A percentile compares a stretch with the other conserved stretches of the same genome.
Evolutionary conservation across 768 basidiomycete genomes (phyloP).

Genomic region (Pleurotus platypus): DNA sequence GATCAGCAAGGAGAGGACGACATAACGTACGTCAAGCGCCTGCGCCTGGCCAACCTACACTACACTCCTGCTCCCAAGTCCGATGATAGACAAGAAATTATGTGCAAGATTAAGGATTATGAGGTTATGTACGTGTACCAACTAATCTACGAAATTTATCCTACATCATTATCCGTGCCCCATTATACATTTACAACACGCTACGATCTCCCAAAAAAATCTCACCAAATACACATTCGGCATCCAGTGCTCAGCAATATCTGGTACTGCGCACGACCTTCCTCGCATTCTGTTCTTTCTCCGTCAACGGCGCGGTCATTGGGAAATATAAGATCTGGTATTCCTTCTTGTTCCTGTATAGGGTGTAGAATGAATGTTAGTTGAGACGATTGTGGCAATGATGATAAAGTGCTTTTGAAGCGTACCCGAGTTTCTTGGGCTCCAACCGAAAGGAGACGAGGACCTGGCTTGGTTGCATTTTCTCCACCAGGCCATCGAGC

Average conservation of each 20-base stretch:
- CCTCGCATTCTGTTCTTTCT: slow-evolving; percentile 42
- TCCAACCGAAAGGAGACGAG: slow-evolving; percentile 50
- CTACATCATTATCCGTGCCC: no score
- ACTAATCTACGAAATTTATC: no score
- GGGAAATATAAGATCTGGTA: slow-evolving; percentile 88
- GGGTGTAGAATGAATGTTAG: slow-evolving; percentile 2
- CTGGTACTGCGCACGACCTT: slow-evolving; percentile 53
- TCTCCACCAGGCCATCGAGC: slow-evolving; percentile 2
- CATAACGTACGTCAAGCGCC: no score
- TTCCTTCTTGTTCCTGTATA: slow-evolving; percentile 45
- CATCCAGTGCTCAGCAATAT: slow-evolving; percentile 9
- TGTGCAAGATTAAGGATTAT: no score
- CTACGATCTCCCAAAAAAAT: no score
- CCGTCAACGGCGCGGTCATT: slow-evolving; percentile 57
- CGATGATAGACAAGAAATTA: no score
- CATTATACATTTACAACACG: no score
- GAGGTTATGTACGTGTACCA: no score
- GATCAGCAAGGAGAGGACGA: no score
- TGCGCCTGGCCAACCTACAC: no score
- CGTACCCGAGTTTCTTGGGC: slow-evolving; percentile 32
- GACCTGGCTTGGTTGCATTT: slow-evolving; percentile 27
- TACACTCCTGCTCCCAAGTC: no score
- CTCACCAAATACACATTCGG: no score
- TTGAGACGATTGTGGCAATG: neutral
- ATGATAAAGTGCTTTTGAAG: neutral